These are phyloP conservation scores for Rhizopus sp. DNA, from an alignment of 371 early-diverging fungal species.

Conservation along the genomic window DNA sequence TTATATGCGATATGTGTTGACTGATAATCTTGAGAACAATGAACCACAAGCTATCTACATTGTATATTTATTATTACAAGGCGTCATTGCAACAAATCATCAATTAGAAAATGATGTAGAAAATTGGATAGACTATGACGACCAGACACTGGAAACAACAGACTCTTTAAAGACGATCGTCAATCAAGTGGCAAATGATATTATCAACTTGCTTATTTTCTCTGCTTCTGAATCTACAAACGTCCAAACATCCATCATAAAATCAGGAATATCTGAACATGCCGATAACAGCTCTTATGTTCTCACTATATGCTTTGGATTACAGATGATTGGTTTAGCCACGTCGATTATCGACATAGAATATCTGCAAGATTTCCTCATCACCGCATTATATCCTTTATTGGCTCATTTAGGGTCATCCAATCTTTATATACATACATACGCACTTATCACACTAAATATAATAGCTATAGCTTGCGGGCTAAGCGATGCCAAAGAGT, in stretches of 20 bases:
- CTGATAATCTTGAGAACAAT: slow-evolving; percentile 18
- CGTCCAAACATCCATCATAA: slow-evolving; percentile 7
- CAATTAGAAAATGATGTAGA: slow-evolving; percentile 7
- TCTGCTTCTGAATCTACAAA: slow-evolving; percentile 9
- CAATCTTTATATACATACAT: slow-evolving; percentile 37
- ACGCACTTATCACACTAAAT: slow-evolving; percentile 43
- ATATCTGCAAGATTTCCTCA: slow-evolving; percentile 41
- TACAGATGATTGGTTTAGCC: slow-evolving; percentile 35
- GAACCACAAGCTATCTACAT: slow-evolving; percentile 52
- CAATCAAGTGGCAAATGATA: slow-evolving; percentile 25
- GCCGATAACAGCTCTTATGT: slow-evolving; percentile 29
- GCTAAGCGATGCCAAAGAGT: slow-evolving; percentile 25
- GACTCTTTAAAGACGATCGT: slow-evolving; percentile 12
- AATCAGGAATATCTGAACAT: slow-evolving; percentile 3
- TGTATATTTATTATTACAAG: slow-evolving; percentile 49
- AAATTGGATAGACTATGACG: slow-evolving; percentile 16
- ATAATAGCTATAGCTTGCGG: slow-evolving; percentile 38
- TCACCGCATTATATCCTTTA: slow-evolving; percentile 59
- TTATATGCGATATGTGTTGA: slow-evolving; percentile 43
- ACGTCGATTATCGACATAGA: slow-evolving; percentile 23
- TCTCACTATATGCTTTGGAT: slow-evolving; percentile 31
- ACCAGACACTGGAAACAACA: background rate
- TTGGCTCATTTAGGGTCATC: slow-evolving; percentile 56
- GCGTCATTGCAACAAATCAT: slow-evolving; percentile 19
- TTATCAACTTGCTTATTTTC: slow-evolving; percentile 18